These are phyloP conservation scores for Hypseocharis bilobata DNA, from an alignment of 441 rosid species.

Conservation along the genomic window DNA sequence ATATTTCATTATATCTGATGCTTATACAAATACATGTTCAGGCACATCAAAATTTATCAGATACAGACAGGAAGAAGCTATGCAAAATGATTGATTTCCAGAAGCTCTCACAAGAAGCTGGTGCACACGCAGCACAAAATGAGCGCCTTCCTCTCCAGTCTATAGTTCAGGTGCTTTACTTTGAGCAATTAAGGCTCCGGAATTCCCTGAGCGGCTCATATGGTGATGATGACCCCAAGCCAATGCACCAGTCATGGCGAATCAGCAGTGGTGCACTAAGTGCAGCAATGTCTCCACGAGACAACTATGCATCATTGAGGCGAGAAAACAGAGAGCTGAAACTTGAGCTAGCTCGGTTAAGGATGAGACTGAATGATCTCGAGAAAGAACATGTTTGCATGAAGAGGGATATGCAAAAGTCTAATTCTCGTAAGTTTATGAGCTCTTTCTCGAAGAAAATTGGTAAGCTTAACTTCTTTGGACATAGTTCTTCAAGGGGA, in stretches of 20 bases:
- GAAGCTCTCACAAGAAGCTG: slow-evolving; percentile 92
- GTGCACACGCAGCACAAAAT: slow-evolving; percentile 91
- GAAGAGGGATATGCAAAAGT: slow-evolving; percentile 90
- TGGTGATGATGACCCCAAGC: slow-evolving; percentile 64
- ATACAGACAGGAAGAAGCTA: slow-evolving; percentile 70
- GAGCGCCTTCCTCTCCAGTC: slow-evolving; percentile 95
- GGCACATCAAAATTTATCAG: slow-evolving; percentile 72
- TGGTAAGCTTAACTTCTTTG: slow-evolving; percentile 69
- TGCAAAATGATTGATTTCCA: slow-evolving; percentile 80
- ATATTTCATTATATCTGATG: slow-evolving; percentile 11
- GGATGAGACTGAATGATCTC: slow-evolving; percentile 91
- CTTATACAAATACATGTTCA: slow-evolving; percentile 23
- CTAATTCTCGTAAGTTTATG: slow-evolving; percentile 77
- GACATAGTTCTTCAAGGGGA: slow-evolving; percentile 74
- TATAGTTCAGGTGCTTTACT: slow-evolving; percentile 88
- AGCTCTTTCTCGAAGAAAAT: slow-evolving; percentile 80
- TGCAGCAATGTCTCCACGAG: slow-evolving; percentile 91
- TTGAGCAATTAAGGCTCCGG: slow-evolving; percentile 85
- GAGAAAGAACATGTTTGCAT: slow-evolving; percentile 93
- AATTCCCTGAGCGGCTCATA: slow-evolving; percentile 58
- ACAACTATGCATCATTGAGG: slow-evolving; percentile 90
- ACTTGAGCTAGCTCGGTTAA: slow-evolving; percentile 80
- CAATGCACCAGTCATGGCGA: slow-evolving; percentile 75
- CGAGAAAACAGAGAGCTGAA: slow-evolving; percentile 82
- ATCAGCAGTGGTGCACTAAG: slow-evolving; percentile 92